Conservation (phyloP, 305 asterid genomes). For the Andrographis paniculata region DNA sequence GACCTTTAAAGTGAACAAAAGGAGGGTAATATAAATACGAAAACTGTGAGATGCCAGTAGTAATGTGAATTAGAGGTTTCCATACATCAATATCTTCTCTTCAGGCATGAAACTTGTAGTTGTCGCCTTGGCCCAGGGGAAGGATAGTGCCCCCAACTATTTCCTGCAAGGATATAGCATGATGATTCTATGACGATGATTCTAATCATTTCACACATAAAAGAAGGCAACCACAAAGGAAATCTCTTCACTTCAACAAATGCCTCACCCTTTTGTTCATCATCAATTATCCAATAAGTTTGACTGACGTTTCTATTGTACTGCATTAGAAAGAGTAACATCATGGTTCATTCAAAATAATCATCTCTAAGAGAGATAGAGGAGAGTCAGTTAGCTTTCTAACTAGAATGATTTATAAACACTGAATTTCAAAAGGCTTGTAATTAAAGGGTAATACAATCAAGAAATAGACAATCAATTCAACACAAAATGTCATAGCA, state of each 20-base stretch:
- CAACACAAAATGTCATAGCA: constrained; percentile 15
- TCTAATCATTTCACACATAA: neutral
- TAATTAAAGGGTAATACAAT: neutral
- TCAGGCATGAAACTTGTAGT: constrained; percentile 92
- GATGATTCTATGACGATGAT: neutral
- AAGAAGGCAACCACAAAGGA: constrained; percentile 4
- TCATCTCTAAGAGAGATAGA: neutral
- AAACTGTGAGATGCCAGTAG: constrained; percentile 10
- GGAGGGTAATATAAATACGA: constrained; percentile 2
- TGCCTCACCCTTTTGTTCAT: constrained; percentile 95
- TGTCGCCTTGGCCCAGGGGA: constrained; percentile 74
- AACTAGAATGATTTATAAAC: neutral
- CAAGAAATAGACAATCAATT: neutral
- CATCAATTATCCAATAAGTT: constrained; percentile 89
- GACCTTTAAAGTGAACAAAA: constrained; percentile 40
- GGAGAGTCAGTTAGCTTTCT: neutral
- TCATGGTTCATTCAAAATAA: no score
- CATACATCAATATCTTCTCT: constrained; percentile 97
- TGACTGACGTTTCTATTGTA: constrained; percentile 92
- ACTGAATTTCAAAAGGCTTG: neutral
- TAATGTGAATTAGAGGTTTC: constrained; percentile 16
- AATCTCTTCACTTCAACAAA: constrained; percentile 62
- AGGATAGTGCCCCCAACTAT: constrained; percentile 72
- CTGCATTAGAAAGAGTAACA: constrained; percentile 40
- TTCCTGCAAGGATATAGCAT: constrained; percentile 44